phyloP scores from a whole-genome alignment of 2,329 filamentous ascomycete species.

The Amauroascus niger region DNA sequence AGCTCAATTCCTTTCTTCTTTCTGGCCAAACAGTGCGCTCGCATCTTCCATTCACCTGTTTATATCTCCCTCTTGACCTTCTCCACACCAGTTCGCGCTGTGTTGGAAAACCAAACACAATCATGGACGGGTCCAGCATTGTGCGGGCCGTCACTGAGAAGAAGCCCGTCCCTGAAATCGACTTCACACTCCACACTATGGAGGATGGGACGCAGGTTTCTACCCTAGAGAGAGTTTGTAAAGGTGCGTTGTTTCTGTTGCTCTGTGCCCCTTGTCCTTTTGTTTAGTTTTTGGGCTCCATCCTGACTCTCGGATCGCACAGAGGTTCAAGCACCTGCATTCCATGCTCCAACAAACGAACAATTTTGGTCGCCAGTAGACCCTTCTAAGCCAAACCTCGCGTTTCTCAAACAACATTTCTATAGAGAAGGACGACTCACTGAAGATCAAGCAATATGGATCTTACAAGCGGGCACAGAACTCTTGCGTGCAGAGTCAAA shows the following conservation, averaged over 20 bases:
- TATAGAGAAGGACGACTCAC: conserved; percentile 94
- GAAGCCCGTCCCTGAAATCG: conserved; percentile 92
- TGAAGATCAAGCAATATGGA: conserved; percentile 94
- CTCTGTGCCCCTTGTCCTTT: neutral
- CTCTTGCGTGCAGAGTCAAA: conserved; percentile 85
- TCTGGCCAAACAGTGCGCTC: neutral
- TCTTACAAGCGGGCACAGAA: conserved; percentile 79
- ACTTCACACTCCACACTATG: conserved; percentile 97
- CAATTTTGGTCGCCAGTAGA: conserved; percentile 87
- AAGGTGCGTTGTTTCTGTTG: conserved; percentile 66
- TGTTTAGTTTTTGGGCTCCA: neutral
- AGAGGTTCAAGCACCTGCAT: conserved; percentile 97
- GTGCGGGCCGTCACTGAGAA: conserved; percentile 90
- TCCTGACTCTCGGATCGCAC: neutral
- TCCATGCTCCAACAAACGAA: conserved; percentile 82
- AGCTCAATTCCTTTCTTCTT: neutral
- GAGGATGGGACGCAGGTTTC: conserved; percentile 93
- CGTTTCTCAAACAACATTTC: conserved; percentile 96
- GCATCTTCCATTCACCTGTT: neutral
- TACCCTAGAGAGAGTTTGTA: conserved; percentile 92
- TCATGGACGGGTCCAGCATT: conserved; percentile 41
- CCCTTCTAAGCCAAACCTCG: conserved; percentile 77
- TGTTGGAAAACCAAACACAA: conserved; percentile 18
- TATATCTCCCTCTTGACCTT: neutral
- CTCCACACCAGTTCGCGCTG: neutral